phyloP scores from a whole-genome alignment of 2,329 filamentous ascomycete genomes.

The Claviceps fusiformis region DNA sequence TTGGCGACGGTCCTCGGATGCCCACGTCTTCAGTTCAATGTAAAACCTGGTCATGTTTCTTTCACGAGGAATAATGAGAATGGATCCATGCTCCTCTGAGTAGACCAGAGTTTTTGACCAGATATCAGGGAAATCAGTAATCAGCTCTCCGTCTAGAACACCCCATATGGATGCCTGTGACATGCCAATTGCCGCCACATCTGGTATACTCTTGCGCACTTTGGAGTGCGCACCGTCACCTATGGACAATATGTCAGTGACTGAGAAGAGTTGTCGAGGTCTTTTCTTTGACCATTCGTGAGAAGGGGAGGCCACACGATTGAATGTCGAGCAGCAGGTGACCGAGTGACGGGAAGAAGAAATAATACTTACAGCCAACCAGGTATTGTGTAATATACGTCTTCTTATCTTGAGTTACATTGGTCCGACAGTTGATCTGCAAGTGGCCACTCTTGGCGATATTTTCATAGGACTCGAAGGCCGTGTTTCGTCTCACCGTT shows the following conservation, averaged over 20 bases:
- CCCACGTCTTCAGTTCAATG: conserved; percentile 38
- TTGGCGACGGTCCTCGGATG: conserved; percentile 24
- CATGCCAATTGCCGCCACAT: conserved; percentile 39
- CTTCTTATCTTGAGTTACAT: conserved; percentile 35
- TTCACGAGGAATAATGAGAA: conserved; percentile 62
- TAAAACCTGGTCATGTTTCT: conserved; percentile 56
- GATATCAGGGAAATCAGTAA: conserved; percentile 61
- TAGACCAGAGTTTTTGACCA: conserved; percentile 62
- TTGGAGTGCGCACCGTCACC: conserved; percentile 59
- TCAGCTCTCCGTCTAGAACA: conserved; percentile 55
- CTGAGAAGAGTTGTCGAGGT: not conserved
- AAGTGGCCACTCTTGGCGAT: conserved; percentile 29
- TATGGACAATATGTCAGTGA: conserved; percentile 9
- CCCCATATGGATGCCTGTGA: conserved; percentile 50
- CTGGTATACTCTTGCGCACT: conserved; percentile 50
- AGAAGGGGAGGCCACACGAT: too few relatives aligned
- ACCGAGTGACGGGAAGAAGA: not conserved
- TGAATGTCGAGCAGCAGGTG: not conserved
- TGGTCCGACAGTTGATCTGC: conserved; percentile 37
- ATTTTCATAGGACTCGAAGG: conserved; percentile 43
- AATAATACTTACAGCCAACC: conserved; percentile 44
- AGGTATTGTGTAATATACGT: conserved; percentile 48
- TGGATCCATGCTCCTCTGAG: conserved; percentile 52
- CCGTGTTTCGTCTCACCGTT: conserved; percentile 48
- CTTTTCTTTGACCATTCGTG: not conserved